phyloP scores from a whole-genome alignment of 495 filamentous ascomycete species.

The Podospora australis region DNA sequence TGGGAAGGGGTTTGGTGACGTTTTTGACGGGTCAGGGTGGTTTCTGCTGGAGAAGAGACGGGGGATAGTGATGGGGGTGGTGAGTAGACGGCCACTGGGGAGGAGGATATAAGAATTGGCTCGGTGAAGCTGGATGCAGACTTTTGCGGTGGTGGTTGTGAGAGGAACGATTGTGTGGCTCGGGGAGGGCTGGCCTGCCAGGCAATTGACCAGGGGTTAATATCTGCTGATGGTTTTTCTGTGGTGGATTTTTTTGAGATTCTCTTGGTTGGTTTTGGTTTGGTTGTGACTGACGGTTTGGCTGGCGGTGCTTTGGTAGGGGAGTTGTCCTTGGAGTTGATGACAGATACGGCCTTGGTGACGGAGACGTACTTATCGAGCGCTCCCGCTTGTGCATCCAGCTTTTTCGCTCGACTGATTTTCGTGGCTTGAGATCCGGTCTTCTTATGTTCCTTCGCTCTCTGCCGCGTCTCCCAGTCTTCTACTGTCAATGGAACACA shows the following conservation, averaged over 20 bases:
- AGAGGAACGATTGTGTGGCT: constrained; percentile 12
- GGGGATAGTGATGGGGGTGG: constrained; percentile 7
- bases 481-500: constrained; percentile 68
- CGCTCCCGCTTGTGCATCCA: constrained; percentile 20
- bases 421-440: constrained; percentile 23
- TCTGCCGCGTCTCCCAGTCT: constrained; percentile 63
- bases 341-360: constrained; percentile 23
- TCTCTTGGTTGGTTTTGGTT: constrained; percentile 23
- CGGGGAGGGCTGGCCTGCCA: constrained; percentile 31
- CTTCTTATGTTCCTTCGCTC: constrained; percentile 35
- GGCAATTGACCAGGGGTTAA: constrained; percentile 41
- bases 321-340: background rate
- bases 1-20: background rate
- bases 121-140: constrained; percentile 10
- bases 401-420: constrained; percentile 20
- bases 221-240: constrained; percentile 15
- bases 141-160: constrained; percentile 6
- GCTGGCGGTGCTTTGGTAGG: background rate
- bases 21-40: constrained; percentile 9
- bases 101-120: constrained; percentile 40
- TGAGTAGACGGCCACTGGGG: constrained; percentile 26
- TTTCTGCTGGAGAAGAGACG: no score
- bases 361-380: constrained; percentile 35
- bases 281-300: constrained; percentile 12
- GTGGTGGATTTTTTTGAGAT: constrained; percentile 25